Conservation (phyloP, 2,329 filamentous ascomycete species). For the Torrubiella hemipterigena region DNA sequence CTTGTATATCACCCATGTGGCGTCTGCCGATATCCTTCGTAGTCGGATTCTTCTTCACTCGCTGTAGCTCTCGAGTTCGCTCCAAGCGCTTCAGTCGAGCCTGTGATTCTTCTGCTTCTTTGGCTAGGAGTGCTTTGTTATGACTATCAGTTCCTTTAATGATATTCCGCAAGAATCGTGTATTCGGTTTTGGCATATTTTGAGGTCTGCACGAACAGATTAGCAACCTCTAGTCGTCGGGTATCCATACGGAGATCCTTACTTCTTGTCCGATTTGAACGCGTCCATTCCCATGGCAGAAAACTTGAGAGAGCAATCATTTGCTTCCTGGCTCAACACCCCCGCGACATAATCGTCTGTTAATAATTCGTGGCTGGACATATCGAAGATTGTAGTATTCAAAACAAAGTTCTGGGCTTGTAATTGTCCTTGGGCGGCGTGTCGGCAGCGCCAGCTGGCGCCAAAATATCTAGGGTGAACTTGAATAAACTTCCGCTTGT, state of each 20-base stretch:
- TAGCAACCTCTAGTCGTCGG: slow-evolving; percentile 9
- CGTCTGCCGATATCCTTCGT: slow-evolving; percentile 40
- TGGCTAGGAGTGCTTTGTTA: slow-evolving; percentile 76
- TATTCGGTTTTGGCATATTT: slow-evolving; percentile 77
- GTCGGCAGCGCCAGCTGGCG: too few species aligned
- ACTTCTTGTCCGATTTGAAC: slow-evolving; percentile 38
- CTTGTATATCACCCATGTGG: slow-evolving; percentile 49
- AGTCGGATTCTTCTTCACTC: slow-evolving; percentile 30
- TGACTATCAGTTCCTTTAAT: slow-evolving; percentile 81
- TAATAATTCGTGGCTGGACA: slow-evolving; percentile 37
- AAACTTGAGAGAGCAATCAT: slow-evolving; percentile 60
- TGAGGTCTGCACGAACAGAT: slow-evolving; percentile 36
- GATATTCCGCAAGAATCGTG: slow-evolving; percentile 75
- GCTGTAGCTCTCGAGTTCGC: slow-evolving; percentile 30
- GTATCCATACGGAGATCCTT: slow-evolving; percentile 12
- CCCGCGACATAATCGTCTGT: slow-evolving; percentile 71
- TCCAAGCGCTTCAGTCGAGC: slow-evolving; percentile 55
- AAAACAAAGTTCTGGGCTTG: slow-evolving; percentile 7
- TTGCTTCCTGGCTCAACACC: slow-evolving; percentile 71
- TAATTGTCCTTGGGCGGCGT: too few species aligned
- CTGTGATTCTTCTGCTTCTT: slow-evolving; percentile 68
- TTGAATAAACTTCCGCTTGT: too few species aligned
- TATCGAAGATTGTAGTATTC: slow-evolving; percentile 9
- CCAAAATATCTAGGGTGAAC: not conserved
- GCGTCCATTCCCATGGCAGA: slow-evolving; percentile 63